A percentile compares a stretch with the other conserved stretches of the same genome.
These are phyloP conservation scores for Litchi chinensis DNA, from an alignment of 345 rosid species.

Conservation along the genomic window DNA sequence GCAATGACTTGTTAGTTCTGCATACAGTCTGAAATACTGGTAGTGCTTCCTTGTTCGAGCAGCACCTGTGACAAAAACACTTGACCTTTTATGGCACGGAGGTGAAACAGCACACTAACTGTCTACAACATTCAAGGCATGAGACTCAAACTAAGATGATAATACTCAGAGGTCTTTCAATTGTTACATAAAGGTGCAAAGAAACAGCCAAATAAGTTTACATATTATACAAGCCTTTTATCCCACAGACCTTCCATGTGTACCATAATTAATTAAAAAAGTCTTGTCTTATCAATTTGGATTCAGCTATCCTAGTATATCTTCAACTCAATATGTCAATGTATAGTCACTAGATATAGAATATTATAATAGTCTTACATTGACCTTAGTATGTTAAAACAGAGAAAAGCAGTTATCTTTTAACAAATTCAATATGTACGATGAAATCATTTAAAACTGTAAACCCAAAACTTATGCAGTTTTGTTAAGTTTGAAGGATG, in stretches of 20 bases:
- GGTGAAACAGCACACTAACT: neutral
- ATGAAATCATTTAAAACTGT: neutral
- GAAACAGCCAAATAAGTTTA: neutral
- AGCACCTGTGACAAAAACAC: conserved; percentile 47
- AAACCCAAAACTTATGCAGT: neutral
- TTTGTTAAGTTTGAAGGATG: neutral
- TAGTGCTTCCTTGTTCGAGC: conserved; percentile 59
- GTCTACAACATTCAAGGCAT: neutral
- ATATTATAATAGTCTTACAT: neutral
- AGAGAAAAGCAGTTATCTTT: neutral
- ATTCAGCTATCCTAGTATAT: neutral
- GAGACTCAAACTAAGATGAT: neutral
- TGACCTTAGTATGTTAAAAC: neutral
- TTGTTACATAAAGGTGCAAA: neutral
- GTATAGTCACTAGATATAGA: neutral
- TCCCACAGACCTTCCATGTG: neutral
- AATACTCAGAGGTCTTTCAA: neutral
- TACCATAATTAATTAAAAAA: neutral
- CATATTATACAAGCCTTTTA: neutral
- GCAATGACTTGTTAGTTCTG: conserved; percentile 76
- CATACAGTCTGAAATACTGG: conserved; percentile 60
- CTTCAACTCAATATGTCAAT: neutral
- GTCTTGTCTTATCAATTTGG: neutral
- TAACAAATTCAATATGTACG: neutral
- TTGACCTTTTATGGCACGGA: neutral